These are phyloP conservation scores for Pelargonium cotyledonis DNA, from an alignment of 441 rosid species.

Conservation along the genomic window DNA sequence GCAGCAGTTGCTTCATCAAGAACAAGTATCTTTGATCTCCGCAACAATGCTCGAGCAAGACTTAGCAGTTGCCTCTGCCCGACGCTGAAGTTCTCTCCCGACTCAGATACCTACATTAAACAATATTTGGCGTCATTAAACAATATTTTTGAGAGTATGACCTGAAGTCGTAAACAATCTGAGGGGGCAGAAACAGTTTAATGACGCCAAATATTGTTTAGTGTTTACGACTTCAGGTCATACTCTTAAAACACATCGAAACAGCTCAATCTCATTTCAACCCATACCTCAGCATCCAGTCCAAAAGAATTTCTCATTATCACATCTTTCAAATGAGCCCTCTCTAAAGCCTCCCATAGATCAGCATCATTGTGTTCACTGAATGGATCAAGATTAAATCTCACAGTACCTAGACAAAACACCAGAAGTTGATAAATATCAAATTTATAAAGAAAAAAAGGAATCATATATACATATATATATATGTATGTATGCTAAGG, in stretches of 20 bases:
- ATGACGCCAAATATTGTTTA: too few relatives aligned
- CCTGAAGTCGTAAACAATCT: too few relatives aligned
- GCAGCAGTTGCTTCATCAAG: slow-evolving; percentile 99
- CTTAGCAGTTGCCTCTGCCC: slow-evolving; percentile 90
- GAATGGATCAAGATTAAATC: slow-evolving; percentile 94
- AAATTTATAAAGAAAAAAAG: neutral
- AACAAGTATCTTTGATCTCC: slow-evolving; percentile 93
- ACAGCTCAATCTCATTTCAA: neutral
- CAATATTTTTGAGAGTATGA: too few relatives aligned
- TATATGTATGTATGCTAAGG: neutral
- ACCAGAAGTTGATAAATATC: slow-evolving; percentile 11
- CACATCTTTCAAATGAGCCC: slow-evolving; percentile 84
- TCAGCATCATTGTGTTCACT: slow-evolving; percentile 83
- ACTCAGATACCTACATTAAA: slow-evolving; percentile 50
- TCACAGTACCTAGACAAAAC: slow-evolving; percentile 56
- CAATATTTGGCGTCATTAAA: too few relatives aligned
- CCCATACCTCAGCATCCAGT: slow-evolving; percentile 70
- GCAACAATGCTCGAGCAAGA: slow-evolving; percentile 85
- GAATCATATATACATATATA: too few relatives aligned
- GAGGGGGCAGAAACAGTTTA: too few relatives aligned
- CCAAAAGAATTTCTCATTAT: slow-evolving; percentile 70
- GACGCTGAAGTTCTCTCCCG: slow-evolving; percentile 90
- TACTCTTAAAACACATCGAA: too few relatives aligned
- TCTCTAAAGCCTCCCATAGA: slow-evolving; percentile 89
- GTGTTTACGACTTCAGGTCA: too few relatives aligned